Base-by-base conservation (phyloP, 345 rosid species). In the Linum tenue region DNA sequence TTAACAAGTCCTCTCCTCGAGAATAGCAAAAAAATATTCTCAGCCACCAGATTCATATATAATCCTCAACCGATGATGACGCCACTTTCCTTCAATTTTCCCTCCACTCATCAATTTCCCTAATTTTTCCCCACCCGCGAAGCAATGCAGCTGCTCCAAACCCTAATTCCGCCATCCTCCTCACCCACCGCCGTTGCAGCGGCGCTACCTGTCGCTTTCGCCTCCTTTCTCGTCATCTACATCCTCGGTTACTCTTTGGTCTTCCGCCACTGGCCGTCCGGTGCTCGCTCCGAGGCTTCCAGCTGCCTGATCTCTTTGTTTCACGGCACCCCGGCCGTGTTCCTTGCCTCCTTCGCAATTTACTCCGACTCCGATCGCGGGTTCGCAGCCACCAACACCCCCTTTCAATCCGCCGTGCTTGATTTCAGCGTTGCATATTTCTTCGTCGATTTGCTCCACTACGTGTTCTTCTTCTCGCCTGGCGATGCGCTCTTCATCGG, bases 401-500 rank as follows among this genome's bases (percentile, higher is more conserved):
- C 38, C 14, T 3, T 9, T 15, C 53, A 48, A 48, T 48, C 53
- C 53, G 53, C 53, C 53, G 53, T 48, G 4, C 53, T 48, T 3
- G 53, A 48, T 58, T 58, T 58, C 37, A 37, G 39, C 36, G 37
- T 58, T 1, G 61, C 37, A 12, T 58, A 58, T 77, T 90, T 94
- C 77, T 17, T 76, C 37, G 76, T 83, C 76, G 99, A 94, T 81
- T 85, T 90, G 65, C 44, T 82, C 55, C 99, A 94, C 78, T 90
- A 84, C 83, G 41, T 22, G 31, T 22, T 90, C 68, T 66, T 85
- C 65, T 94, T 90, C 73, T 79, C 40, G 77, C 99, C 95, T 31
- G 58, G 66, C 60, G 97, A 94, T 69, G 63, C 88, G 5, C 90
- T 94, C 73, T 94, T 94, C 86, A 88, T 94, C 67, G 95, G 81